Percentiles rank a stretch among this genome's conserved stretches.
These are phyloP conservation scores for Candida verbasci DNA, from an alignment of 805 yeast genomes.

Conservation along the genomic window DNA sequence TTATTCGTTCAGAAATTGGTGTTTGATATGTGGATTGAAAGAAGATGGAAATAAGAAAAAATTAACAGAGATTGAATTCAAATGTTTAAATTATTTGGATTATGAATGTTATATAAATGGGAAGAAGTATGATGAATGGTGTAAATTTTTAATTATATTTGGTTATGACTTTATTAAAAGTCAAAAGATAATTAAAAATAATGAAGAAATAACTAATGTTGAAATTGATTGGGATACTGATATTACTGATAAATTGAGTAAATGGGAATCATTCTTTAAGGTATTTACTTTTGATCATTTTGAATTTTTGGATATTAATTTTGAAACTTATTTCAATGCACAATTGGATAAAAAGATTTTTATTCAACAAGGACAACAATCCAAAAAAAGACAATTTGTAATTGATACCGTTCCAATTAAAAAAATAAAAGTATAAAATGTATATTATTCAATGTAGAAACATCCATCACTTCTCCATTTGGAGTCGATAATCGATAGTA, in stretches of 20 bases:
- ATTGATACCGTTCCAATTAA: constrained; percentile 1
- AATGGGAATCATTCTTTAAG: constrained; percentile 26
- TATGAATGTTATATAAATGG: constrained; percentile 54
- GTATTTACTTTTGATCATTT: constrained; percentile 20
- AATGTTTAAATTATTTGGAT: constrained; percentile 48
- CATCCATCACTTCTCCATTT: too few species aligned
- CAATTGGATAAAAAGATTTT: constrained; percentile 28
- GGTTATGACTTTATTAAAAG: constrained; percentile 39
- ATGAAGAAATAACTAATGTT: constrained; percentile 13
- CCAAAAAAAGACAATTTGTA: constrained; percentile 5
- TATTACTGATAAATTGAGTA: constrained; percentile 19
- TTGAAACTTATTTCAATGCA: constrained; percentile 22
- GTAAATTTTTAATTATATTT: constrained; percentile 37
- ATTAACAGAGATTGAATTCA: constrained; percentile 49
- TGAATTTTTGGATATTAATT: constrained; percentile 20
- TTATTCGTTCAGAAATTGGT: constrained; percentile 68
- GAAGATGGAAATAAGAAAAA: constrained; percentile 32
- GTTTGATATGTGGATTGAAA: constrained; percentile 59
- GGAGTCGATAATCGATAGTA: too few species aligned
- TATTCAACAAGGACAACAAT: constrained; percentile 10
- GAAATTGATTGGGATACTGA: constrained; percentile 20
- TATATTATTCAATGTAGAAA: too few species aligned
- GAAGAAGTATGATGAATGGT: constrained; percentile 44
- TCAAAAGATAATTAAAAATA: constrained; percentile 24
- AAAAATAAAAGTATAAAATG: constrained; percentile 5